Conservation (phyloP, 768 basidiomycete species). For the Cystofilobasidium macerans region DNA sequence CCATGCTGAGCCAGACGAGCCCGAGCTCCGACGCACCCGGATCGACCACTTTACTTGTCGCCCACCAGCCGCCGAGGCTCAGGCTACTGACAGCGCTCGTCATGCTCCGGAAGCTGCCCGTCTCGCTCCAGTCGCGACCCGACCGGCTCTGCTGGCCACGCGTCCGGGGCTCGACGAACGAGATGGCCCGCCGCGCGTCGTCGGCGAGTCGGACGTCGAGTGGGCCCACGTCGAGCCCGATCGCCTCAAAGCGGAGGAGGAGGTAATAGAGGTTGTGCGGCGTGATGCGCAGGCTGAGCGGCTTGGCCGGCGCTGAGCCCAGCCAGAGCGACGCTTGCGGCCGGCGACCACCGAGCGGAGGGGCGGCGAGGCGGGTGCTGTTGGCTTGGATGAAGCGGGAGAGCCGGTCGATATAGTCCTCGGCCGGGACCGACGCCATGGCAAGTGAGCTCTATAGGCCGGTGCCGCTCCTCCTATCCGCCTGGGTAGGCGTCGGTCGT, state of each 20-base stretch:
- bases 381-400: slow-evolving; percentile 62
- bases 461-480: too few species aligned
- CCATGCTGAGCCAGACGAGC: neutral
- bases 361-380: slow-evolving; percentile 58
- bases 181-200: slow-evolving; percentile 61
- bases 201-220: slow-evolving; percentile 64
- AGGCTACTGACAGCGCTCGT: slow-evolving; percentile 18
- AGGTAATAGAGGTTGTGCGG: slow-evolving; percentile 78
- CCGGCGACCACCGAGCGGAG: slow-evolving; percentile 40
- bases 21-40: slow-evolving; percentile 10
- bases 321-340: slow-evolving; percentile 28
- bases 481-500: too few species aligned
- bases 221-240: slow-evolving; percentile 64
- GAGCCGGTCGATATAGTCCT: slow-evolving; percentile 61
- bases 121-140: slow-evolving; percentile 54
- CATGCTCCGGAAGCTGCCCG: slow-evolving; percentile 32
- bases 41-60: slow-evolving; percentile 8
- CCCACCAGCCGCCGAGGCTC: slow-evolving; percentile 25
- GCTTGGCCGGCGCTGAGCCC: slow-evolving; percentile 43
- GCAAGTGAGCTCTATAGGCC: too few species aligned
- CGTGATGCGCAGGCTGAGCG: slow-evolving; percentile 59
- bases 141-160: slow-evolving; percentile 7
- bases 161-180: slow-evolving; percentile 50
- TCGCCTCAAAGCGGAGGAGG: slow-evolving; percentile 71
- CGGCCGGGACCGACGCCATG: slow-evolving; percentile 43